phyloP scores from a whole-genome alignment of 139 green algal species.

The Ettlia oleoabundans region DNA sequence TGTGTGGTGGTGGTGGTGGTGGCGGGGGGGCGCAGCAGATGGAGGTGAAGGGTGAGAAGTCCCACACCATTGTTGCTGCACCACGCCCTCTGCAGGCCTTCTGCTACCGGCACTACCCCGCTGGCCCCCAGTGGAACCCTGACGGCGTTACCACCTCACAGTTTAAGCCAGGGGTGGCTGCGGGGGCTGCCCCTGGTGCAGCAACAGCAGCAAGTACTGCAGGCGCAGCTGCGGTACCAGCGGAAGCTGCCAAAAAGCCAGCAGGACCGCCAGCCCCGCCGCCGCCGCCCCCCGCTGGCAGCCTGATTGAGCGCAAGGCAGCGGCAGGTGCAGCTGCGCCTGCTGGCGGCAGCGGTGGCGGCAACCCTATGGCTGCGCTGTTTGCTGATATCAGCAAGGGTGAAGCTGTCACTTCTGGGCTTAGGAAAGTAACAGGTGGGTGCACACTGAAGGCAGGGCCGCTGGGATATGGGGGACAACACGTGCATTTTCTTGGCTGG shows the following conservation, averaged over 20 bases:
- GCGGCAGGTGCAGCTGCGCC: neutral
- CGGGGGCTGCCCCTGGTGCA: neutral
- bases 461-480: too few relatives aligned
- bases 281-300: constrained; percentile 54
- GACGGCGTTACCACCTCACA: constrained; percentile 33
- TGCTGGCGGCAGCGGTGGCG: neutral
- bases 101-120: constrained; percentile 64
- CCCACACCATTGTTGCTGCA: too few relatives aligned
- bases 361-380: constrained; percentile 55
- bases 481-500: too few relatives aligned
- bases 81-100: constrained; percentile 41
- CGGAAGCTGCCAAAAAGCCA: constrained; percentile 42
- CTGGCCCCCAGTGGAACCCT: constrained; percentile 77
- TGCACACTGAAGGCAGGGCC: too few relatives aligned
- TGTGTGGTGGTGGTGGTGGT: neutral
- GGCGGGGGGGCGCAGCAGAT: neutral
- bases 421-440: constrained; percentile 87
- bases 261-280: constrained; percentile 44
- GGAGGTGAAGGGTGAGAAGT: neutral
- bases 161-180: constrained; percentile 45
- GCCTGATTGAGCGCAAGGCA: constrained; percentile 41
- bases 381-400: constrained; percentile 80
- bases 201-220: constrained; percentile 15
- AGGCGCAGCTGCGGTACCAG: constrained; percentile 16
- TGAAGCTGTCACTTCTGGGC: constrained; percentile 76